Conservation (phyloP, 192 early-diverging fungal genomes). For the Chytriomyces confervae region DNA sequence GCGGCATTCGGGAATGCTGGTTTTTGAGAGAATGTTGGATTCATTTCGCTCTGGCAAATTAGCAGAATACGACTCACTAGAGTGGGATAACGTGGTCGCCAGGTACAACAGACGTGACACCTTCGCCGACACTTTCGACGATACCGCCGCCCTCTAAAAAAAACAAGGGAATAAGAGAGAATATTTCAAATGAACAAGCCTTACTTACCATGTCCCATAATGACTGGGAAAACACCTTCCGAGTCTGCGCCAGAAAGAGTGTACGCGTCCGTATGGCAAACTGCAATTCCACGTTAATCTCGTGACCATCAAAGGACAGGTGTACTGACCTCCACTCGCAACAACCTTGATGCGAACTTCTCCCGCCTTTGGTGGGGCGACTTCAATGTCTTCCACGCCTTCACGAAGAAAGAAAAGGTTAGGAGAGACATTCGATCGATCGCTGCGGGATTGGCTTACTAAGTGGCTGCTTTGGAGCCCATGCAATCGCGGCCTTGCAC, state of each 20-base stretch:
- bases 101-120: slow-evolving; percentile 82
- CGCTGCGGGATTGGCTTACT: slow-evolving; percentile 61
- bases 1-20: slow-evolving; percentile 70
- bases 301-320: neutral
- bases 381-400: slow-evolving; percentile 93
- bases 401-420: neutral
- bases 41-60: slow-evolving; percentile 24
- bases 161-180: neutral
- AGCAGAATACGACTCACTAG: slow-evolving; percentile 61
- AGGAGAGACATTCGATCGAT: neutral
- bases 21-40: slow-evolving; percentile 35
- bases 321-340: slow-evolving; percentile 68
- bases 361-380: slow-evolving; percentile 82
- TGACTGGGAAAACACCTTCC: slow-evolving; percentile 86
- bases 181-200: neutral
- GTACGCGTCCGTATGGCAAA: slow-evolving; percentile 95
- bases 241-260: slow-evolving; percentile 82
- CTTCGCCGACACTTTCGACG: slow-evolving; percentile 95
- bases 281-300: slow-evolving; percentile 3
- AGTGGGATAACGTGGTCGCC: slow-evolving; percentile 98
- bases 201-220: slow-evolving; percentile 90
- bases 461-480: slow-evolving; percentile 91
- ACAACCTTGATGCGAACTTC: slow-evolving; percentile 94
- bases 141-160: slow-evolving; percentile 73
- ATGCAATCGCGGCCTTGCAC: slow-evolving; percentile 93